Evolutionary conservation across 257 asterid genomes (phyloP).

Genomic region (Gentiana dahurica): DNA sequence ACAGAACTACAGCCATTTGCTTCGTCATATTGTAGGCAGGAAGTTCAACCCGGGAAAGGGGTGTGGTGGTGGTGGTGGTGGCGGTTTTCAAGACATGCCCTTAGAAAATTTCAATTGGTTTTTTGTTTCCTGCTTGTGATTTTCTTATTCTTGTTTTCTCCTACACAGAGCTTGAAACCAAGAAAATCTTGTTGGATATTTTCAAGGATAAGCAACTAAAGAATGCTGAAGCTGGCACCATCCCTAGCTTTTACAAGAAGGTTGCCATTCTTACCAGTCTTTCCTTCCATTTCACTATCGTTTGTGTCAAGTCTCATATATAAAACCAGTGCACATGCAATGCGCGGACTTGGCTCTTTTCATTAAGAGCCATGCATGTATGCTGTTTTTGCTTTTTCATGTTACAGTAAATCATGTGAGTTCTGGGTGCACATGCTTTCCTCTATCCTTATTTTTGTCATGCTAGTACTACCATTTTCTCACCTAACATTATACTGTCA

Average conservation of each 20-base stretch:
- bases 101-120: too few relatives aligned
- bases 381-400: background rate
- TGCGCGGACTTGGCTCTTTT: background rate
- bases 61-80: too few relatives aligned
- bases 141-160: background rate
- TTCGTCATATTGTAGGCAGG: too few relatives aligned
- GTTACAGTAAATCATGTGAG: background rate
- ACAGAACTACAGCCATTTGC: too few relatives aligned
- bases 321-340: background rate
- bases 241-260: slow-evolving; percentile 95
- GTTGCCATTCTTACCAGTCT: slow-evolving; percentile 7
- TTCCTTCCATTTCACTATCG: background rate
- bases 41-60: too few relatives aligned
- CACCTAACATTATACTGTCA: background rate
- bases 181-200: slow-evolving; percentile 81
- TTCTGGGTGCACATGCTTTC: background rate
- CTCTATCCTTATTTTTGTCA: background rate
- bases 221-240: slow-evolving; percentile 86
- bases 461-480: slow-evolving; percentile 1
- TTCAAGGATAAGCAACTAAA: slow-evolving; percentile 92
- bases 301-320: background rate
- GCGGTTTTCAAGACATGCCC: too few relatives aligned
- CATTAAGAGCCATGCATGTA: background rate
- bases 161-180: slow-evolving; percentile 85
- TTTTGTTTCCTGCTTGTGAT: background rate